These are phyloP conservation scores for Gynandropsis gynandra DNA, from an alignment of 345 rosid genomes.

Conservation along the genomic window DNA sequence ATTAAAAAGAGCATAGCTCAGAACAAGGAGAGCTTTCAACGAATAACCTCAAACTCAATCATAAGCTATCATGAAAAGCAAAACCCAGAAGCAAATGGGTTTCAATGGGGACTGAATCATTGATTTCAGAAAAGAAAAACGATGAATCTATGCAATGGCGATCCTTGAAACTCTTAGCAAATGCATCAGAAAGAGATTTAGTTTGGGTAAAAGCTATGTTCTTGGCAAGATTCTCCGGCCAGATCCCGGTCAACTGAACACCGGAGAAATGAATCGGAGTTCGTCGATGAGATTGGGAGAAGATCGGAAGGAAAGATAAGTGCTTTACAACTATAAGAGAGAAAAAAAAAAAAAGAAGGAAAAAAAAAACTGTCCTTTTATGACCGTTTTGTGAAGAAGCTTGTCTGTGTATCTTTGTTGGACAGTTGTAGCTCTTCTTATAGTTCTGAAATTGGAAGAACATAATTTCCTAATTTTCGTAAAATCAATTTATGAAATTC, in stretches of 20 bases:
- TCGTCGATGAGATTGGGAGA: conserved; percentile 6
- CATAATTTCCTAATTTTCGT: too few species aligned
- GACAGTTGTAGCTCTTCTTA: conserved; percentile 24
- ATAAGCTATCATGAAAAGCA: not conserved
- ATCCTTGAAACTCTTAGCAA: conserved; percentile 9
- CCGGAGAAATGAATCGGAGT: conserved; percentile 18
- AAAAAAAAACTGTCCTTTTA: conserved; percentile 14
- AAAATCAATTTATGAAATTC: too few species aligned
- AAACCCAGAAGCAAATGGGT: conserved; percentile 12
- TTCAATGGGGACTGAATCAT: conserved; percentile 1
- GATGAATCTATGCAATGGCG: conserved; percentile 17
- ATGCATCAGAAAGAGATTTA: conserved; percentile 15
- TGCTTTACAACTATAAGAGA: conserved; percentile 8
- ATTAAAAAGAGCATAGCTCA: too few species aligned
- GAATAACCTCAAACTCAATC: not conserved
- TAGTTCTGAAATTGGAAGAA: not conserved
- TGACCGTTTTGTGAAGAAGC: conserved; percentile 26
- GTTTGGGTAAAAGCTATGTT: conserved; percentile 15
- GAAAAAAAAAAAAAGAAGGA: conserved; percentile 2
- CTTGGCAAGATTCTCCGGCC: conserved; percentile 10
- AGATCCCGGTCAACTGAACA: conserved; percentile 23
- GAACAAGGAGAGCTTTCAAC: not conserved
- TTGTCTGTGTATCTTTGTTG: conserved; percentile 14
- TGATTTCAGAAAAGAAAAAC: not conserved
- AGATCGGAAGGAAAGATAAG: conserved; percentile 19